These are phyloP conservation scores for Emmonsiellopsis sp. DNA, from an alignment of 2,329 filamentous ascomycete genomes.

Conservation along the genomic window DNA sequence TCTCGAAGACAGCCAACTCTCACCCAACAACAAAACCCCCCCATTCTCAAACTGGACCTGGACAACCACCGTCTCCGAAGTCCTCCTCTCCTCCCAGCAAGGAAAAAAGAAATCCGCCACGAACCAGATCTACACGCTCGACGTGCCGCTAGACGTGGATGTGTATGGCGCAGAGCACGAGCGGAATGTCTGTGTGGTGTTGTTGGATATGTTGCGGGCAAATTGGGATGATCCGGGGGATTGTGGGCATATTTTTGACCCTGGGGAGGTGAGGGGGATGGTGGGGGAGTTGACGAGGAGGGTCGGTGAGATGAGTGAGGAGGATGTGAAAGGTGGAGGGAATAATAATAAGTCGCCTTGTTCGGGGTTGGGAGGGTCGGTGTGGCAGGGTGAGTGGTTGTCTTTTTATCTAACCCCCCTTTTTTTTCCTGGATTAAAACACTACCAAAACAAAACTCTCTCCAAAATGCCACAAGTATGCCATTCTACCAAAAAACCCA, in stretches of 20 bases:
- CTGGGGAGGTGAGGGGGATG: neutral
- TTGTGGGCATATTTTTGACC: neutral
- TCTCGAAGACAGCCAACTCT: neutral
- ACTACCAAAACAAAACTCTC: neutral
- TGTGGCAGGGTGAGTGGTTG: constrained; percentile 1
- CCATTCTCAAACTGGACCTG: neutral
- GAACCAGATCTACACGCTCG: constrained; percentile 3
- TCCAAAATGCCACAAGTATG: neutral
- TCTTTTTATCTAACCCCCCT: neutral
- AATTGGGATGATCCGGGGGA: neutral
- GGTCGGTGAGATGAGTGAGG: neutral
- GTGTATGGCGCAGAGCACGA: neutral
- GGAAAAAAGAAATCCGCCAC: neutral
- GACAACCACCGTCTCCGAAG: neutral
- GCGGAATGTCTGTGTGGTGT: constrained; percentile 6
- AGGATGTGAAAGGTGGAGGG: neutral
- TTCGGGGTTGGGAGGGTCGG: neutral
- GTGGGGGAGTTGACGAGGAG: neutral
- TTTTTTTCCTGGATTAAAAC: too few relatives aligned
- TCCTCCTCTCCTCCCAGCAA: neutral
- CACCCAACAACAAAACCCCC: neutral
- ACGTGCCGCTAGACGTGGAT: constrained; percentile 1
- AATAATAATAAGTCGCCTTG: neutral
- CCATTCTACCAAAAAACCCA: neutral
- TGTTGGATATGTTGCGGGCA: neutral